Percentiles rank a stretch among this genome's conserved stretches.
These are phyloP conservation scores for Colletotrichum liriopes DNA, from an alignment of 2,329 filamentous ascomycete species.

Conservation along the genomic window DNA sequence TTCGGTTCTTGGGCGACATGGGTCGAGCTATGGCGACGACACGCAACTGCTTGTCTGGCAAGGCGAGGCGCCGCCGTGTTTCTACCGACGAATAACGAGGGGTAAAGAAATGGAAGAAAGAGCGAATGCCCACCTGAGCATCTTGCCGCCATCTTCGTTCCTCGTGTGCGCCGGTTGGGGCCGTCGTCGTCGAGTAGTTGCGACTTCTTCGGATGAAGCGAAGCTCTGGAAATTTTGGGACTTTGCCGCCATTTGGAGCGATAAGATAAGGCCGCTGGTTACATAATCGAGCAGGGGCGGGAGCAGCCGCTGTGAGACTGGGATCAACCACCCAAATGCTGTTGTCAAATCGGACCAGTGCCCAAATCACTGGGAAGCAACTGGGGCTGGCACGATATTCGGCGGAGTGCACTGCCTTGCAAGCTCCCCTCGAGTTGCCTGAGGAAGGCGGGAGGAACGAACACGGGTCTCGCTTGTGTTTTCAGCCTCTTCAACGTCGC, in stretches of 20 bases:
- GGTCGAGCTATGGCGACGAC: slow-evolving; percentile 42
- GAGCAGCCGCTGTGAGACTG: slow-evolving; percentile 27
- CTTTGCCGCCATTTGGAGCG: not conserved
- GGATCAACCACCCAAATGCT: slow-evolving; percentile 16
- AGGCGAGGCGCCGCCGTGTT: slow-evolving; percentile 47
- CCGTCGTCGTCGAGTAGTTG: not conserved
- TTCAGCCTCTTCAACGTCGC: slow-evolving; percentile 32
- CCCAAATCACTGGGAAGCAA: slow-evolving; percentile 8
- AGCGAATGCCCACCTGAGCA: slow-evolving; percentile 55
- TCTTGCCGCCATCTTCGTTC: slow-evolving; percentile 58
- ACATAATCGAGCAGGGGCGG: slow-evolving; percentile 33
- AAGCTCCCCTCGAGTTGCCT: slow-evolving; percentile 23
- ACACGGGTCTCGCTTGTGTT: slow-evolving; percentile 9
- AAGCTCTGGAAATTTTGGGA: slow-evolving; percentile 39
- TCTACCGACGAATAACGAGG: slow-evolving; percentile 57
- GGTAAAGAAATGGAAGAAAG: slow-evolving; percentile 67
- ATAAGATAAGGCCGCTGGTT: slow-evolving; percentile 35
- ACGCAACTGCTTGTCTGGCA: slow-evolving; percentile 45
- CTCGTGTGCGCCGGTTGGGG: not conserved
- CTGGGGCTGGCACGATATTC: not conserved
- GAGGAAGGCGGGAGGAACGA: slow-evolving; percentile 4
- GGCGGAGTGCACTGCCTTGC: slow-evolving; percentile 26
- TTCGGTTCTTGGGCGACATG: slow-evolving; percentile 40
- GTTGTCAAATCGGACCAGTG: slow-evolving; percentile 6
- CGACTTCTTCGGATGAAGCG: not conserved